Base-by-base conservation (phyloP, 73 alveolate species). In the Breviolum minutum region DNA sequence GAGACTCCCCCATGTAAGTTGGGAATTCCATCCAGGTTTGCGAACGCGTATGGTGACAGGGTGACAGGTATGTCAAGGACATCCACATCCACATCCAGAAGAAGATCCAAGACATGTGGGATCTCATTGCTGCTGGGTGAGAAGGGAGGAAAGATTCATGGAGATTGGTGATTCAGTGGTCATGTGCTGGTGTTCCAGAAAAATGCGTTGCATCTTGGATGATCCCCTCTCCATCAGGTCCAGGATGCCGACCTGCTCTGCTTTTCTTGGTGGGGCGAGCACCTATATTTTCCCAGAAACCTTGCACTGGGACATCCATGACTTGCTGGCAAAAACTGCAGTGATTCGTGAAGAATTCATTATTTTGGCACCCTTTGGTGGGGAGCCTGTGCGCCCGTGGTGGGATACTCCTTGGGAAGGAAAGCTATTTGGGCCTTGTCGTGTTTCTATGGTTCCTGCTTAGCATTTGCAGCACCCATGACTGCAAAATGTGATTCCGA, bases 361-460 rank as follows among this genome's bases (percentile, higher is more conserved):
- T 40, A 73, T 73, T 40, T 73, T 73, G 82, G 82, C 82, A 29
- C 82, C 82, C 40, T 73, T 73, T 24, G 82, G 82, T 0, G 82
- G 82, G 14, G 82, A 71, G n/a, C 32, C 82, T 14, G 48, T 16
- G 48, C 30, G 61, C 87, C n/a, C 26, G 66, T 77, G 19, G 30
- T 63, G 13, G 87, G 87, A 62, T 79, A 79, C n/a, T 19, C 54
- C 63, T 29, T 79, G 87, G 87, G 87, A n/a, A 63, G 87, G 8
- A n/a, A 79, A 30, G 5, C 87, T 13, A 22, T 66, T 4, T 79
- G 87, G 87, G 87, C 27, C 7, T 26, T 79, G 62, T 62, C 63
- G 13, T 11, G 63, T 29, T 32, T 27, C n/a, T 79, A 29, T 30
- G 87, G 87, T 2, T 79, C 87, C 64, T 63, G 30, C 6, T 1